Percentiles rank a stretch among this genome's conserved stretches.
Evolutionary conservation across 148 eudicot genomes (phyloP).

Genomic region (Limonium bicolor): DNA sequence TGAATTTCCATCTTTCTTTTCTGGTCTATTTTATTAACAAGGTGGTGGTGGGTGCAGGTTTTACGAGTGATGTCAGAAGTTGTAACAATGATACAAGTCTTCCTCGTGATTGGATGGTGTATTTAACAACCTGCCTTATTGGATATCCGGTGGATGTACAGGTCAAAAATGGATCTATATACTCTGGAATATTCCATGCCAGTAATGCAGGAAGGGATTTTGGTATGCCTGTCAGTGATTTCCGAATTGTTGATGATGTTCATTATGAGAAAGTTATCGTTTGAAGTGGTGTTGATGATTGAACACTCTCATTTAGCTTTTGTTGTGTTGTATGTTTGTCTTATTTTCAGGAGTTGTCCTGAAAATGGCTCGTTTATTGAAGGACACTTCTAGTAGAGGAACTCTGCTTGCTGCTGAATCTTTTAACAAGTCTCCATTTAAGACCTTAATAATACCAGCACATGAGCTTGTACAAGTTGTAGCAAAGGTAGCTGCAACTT

Average conservation of each 20-base stretch:
- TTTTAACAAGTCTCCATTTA: slow-evolving; percentile 41
- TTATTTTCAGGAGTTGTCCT: slow-evolving; percentile 45
- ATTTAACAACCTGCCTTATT: slow-evolving; percentile 59
- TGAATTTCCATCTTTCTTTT: slow-evolving; percentile 1
- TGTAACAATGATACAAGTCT: slow-evolving; percentile 33
- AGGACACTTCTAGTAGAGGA: slow-evolving; percentile 37
- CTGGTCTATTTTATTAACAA: slow-evolving; percentile 1
- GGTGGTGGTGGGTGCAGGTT: slow-evolving; percentile 19
- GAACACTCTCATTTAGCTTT: too few species aligned
- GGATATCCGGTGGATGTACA: slow-evolving; percentile 90
- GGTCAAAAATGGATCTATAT: slow-evolving; percentile 69
- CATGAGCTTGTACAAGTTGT: slow-evolving; percentile 70
- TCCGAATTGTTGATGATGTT: too few species aligned
- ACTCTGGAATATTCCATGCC: slow-evolving; percentile 70
- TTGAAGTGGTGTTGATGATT: too few species aligned
- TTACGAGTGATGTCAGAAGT: slow-evolving; percentile 21
- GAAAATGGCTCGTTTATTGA: slow-evolving; percentile 68
- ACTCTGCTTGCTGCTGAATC: slow-evolving; percentile 31
- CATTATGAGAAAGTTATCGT: too few species aligned
- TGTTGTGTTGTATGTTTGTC: too few species aligned
- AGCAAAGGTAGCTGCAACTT: slow-evolving; percentile 49
- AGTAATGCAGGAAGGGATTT: slow-evolving; percentile 56
- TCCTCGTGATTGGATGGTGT: slow-evolving; percentile 53
- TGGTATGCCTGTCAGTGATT: slow-evolving; percentile 30
- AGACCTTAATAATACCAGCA: slow-evolving; percentile 56